Conservation (phyloP, 306 rosid species). For the Malus domestica region DNA sequence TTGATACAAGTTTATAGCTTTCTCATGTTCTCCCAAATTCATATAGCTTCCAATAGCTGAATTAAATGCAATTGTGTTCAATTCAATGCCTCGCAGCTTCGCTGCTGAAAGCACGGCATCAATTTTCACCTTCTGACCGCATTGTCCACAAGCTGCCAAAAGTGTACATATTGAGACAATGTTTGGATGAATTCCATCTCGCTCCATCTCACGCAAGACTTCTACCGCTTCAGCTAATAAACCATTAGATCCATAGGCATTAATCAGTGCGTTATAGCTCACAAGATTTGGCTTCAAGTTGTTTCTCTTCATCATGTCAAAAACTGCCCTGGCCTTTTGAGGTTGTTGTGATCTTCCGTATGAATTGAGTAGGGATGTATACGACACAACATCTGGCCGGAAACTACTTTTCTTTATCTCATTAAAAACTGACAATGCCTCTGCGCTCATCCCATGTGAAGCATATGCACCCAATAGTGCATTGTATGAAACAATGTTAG, state of each 20-base stretch:
- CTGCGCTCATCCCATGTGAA: conserved; percentile 61
- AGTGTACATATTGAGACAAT: conserved; percentile 86
- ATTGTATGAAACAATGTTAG: conserved; percentile 72
- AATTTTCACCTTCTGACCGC: conserved; percentile 72
- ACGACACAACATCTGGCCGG: conserved; percentile 79
- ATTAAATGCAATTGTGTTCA: conserved; percentile 78
- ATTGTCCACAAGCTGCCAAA: conserved; percentile 88
- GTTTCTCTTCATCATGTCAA: conserved; percentile 58
- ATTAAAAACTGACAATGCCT: conserved; percentile 58
- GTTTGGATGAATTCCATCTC: conserved; percentile 72
- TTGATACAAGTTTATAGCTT: conserved; percentile 61
- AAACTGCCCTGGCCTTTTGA: conserved; percentile 55
- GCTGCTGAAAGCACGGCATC: conserved; percentile 84
- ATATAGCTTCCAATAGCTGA: conserved; percentile 93
- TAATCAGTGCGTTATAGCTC: conserved; percentile 79
- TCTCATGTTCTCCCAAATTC: conserved; percentile 68
- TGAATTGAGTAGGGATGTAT: conserved; percentile 82
- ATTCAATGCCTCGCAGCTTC: conserved; percentile 65
- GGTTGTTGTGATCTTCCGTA: conserved; percentile 84
- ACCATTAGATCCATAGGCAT: conserved; percentile 89
- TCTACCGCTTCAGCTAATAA: conserved; percentile 67
- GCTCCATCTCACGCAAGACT: conserved; percentile 84
- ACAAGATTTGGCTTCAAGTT: conserved; percentile 71
- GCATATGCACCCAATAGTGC: conserved; percentile 83
- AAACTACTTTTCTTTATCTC: conserved; percentile 61